These are phyloP conservation scores for Salmacisia buchloeana DNA, from an alignment of 1,284 basidiomycete species.

Conservation along the genomic window DNA sequence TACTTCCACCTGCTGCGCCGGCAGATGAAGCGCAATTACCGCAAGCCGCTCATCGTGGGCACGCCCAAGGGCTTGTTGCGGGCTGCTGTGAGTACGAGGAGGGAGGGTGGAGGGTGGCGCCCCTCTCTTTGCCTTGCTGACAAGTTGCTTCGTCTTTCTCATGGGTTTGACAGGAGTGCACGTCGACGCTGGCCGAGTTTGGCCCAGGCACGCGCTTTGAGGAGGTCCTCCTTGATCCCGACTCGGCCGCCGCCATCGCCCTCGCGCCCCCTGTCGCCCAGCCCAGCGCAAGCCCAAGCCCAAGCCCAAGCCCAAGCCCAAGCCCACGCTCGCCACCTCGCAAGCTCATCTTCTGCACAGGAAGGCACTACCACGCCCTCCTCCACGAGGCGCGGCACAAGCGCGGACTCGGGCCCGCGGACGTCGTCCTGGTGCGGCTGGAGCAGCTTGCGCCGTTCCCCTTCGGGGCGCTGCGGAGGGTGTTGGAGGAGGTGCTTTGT, in stretches of 20 bases:
- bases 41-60: slow-evolving; percentile 59
- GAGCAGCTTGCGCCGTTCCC: slow-evolving; percentile 11
- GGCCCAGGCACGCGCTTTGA: slow-evolving; percentile 63
- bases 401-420: slow-evolving; percentile 50
- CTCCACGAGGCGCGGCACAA: slow-evolving; percentile 63
- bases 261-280: too few species aligned
- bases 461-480: slow-evolving; percentile 67
- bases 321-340: slow-evolving; percentile 51
- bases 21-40: slow-evolving; percentile 74
- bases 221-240: slow-evolving; percentile 64
- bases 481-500: slow-evolving; percentile 57
- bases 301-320: slow-evolving; percentile 33
- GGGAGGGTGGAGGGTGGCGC: slow-evolving; percentile 57
- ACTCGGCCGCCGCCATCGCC: too few species aligned
- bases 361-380: slow-evolving; percentile 82
- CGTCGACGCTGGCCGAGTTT: slow-evolving; percentile 65
- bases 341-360: slow-evolving; percentile 57
- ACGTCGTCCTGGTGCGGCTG: slow-evolving; percentile 69
- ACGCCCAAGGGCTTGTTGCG: slow-evolving; percentile 55
- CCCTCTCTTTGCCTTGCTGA: neutral
- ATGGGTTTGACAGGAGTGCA: slow-evolving; percentile 53
- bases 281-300: too few species aligned
- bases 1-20: slow-evolving; percentile 81
- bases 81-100: slow-evolving; percentile 50
- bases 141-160: neutral